These are phyloP conservation scores for Carex cristatella DNA, from an alignment of 176 grass and related monocot species.

Conservation along the genomic window DNA sequence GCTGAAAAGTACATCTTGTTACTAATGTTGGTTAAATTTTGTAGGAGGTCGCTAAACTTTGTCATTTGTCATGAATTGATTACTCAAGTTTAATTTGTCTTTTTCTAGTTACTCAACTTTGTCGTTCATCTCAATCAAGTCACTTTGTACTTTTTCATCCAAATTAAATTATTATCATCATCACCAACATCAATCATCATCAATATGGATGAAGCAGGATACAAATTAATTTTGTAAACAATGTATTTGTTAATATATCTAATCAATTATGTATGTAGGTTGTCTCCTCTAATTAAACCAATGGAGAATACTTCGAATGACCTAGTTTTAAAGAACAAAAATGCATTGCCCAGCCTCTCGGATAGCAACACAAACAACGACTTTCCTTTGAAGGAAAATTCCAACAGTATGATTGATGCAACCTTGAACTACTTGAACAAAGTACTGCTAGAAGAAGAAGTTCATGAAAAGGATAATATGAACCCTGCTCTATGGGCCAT, in stretches of 20 bases:
- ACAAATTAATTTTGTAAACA: not conserved
- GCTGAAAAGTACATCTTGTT: not conserved
- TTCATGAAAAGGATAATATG: conserved; percentile 23
- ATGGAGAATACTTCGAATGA: not conserved
- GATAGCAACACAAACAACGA: not conserved
- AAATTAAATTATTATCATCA: not conserved
- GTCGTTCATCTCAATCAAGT: too few species aligned
- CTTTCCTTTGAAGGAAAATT: not conserved
- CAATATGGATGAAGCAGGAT: not conserved
- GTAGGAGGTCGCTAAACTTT: too few species aligned
- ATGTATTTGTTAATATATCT: not conserved
- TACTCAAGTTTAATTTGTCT: too few species aligned
- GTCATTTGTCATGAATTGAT: too few species aligned
- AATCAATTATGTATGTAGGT: not conserved
- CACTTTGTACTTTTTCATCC: too few species aligned
- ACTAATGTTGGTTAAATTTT: not conserved
- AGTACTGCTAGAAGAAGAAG: conserved; percentile 39
- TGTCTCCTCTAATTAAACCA: not conserved
- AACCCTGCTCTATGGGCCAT: conserved; percentile 16
- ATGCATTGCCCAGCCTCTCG: not conserved
- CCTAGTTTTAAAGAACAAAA: not conserved
- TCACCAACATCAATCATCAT: too few species aligned
- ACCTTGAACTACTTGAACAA: conserved; percentile 32
- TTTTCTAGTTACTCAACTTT: too few species aligned
- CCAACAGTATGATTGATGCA: not conserved